Conservation (phyloP, 1,139 yeast genomes). For the Saccharomyces pastorianus region DNA sequence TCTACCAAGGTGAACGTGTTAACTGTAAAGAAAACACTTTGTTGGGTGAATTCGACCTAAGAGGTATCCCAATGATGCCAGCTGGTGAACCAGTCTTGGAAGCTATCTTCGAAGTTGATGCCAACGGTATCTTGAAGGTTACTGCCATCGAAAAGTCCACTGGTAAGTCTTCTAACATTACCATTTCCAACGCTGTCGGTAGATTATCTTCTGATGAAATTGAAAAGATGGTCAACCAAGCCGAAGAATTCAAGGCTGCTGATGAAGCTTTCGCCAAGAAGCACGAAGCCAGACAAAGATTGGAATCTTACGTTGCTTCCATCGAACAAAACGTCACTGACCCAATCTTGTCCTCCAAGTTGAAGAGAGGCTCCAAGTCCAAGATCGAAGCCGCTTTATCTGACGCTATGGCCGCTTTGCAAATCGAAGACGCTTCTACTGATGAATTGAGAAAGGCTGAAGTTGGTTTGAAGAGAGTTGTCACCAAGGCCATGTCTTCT, state of each 20-base stretch:
- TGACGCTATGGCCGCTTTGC: constrained; percentile 94
- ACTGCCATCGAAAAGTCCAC: constrained; percentile 97
- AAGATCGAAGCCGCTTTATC: constrained; percentile 95
- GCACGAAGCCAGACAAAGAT: constrained; percentile 97
- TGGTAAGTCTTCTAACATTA: constrained; percentile 96
- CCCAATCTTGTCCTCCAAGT: constrained; percentile 93
- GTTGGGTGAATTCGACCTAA: constrained; percentile 96
- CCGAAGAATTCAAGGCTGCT: constrained; percentile 95
- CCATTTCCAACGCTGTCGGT: constrained; percentile 97
- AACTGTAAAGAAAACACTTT: constrained; percentile 96
- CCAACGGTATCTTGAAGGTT: constrained; percentile 97
- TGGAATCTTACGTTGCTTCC: constrained; percentile 95
- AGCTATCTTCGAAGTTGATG: constrained; percentile 97
- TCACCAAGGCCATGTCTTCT: constrained; percentile 95
- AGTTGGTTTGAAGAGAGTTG: constrained; percentile 94
- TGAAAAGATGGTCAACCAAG: constrained; percentile 95
- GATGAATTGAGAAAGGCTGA: constrained; percentile 98
- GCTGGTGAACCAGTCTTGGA: constrained; percentile 99
- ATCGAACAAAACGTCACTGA: constrained; percentile 93
- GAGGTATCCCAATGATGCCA: constrained; percentile 95
- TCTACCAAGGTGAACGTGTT: constrained; percentile 98
- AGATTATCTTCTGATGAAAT: constrained; percentile 92
- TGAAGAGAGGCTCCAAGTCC: constrained; percentile 94
- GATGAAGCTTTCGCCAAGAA: constrained; percentile 98
- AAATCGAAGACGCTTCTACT: constrained; percentile 88